Evolutionary conservation across 441 rosid species (phyloP).

Genomic region (Theobroma grandiflorum): DNA sequence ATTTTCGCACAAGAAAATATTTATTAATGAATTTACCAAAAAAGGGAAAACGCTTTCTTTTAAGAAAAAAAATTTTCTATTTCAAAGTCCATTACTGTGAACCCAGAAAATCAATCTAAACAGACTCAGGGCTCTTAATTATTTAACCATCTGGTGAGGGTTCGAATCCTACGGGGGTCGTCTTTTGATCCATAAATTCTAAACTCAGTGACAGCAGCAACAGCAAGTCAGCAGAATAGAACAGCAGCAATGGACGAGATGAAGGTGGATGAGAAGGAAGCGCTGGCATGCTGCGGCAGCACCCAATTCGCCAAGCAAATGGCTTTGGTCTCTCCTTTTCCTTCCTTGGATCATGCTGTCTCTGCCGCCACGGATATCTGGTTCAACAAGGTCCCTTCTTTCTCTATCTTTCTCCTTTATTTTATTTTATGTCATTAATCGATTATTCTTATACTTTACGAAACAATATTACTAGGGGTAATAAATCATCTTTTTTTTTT

Average conservation of each 20-base stretch:
- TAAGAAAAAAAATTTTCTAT: no score
- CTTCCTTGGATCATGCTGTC: constrained; percentile 55
- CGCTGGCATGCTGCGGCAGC: constrained; percentile 81
- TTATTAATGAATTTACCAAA: no score
- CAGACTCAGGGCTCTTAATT: not conserved
- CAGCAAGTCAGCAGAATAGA: not conserved
- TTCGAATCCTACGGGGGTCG: not conserved
- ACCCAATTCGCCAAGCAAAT: constrained; percentile 64
- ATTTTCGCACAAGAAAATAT: no score
- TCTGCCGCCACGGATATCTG: constrained; percentile 67
- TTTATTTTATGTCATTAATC: not conserved
- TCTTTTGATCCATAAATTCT: not conserved
- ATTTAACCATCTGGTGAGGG: not conserved
- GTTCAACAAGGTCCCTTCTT: constrained; percentile 59
- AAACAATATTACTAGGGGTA: not conserved
- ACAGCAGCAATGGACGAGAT: constrained; percentile 25
- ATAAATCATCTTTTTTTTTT: not conserved
- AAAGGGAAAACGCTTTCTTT: no score
- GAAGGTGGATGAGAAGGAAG: constrained; percentile 62
- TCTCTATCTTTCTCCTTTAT: not conserved
- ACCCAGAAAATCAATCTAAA: no score
- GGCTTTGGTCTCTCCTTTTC: constrained; percentile 58
- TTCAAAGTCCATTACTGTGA: no score
- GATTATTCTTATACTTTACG: not conserved
- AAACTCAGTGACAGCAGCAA: not conserved